These are phyloP conservation scores for Pyrus pyrifolia DNA, from an alignment of 306 rosid genomes.

Conservation along the genomic window DNA sequence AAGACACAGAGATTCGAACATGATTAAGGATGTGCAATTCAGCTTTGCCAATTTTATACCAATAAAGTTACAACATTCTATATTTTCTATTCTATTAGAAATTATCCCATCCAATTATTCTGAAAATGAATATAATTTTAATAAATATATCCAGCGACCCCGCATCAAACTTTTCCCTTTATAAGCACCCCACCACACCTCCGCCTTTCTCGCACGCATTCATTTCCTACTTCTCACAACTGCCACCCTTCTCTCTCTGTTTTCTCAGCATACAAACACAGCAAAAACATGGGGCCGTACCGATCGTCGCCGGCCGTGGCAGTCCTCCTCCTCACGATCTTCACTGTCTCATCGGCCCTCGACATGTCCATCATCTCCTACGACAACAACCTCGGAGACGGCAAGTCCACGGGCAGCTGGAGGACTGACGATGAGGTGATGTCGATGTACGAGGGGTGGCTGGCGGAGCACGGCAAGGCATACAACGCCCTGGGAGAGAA, in stretches of 20 bases:
- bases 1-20: rapidly evolving
- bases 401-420: slow-evolving; percentile 10
- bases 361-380: slow-evolving; percentile 70
- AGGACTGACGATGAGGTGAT: slow-evolving; percentile 55
- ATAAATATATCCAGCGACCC: not conserved
- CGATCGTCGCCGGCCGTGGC: slow-evolving; percentile 27
- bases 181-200: slow-evolving; percentile 30
- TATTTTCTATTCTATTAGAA: not conserved
- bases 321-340: slow-evolving; percentile 20
- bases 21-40: too few species aligned
- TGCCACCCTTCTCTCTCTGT: not conserved
- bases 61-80: not conserved
- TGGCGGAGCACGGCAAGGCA: slow-evolving; percentile 48
- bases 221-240: not conserved
- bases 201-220: slow-evolving; percentile 1
- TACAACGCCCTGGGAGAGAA: slow-evolving; percentile 64
- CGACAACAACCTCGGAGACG: slow-evolving; percentile 20
- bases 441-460: slow-evolving; percentile 69
- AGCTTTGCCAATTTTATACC: not conserved
- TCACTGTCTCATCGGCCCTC: slow-evolving; percentile 45
- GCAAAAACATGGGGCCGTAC: slow-evolving; percentile 36
- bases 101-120: not conserved
- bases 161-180: slow-evolving; percentile 8
- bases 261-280: not conserved
- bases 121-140: too few species aligned